Evolutionary conservation across 805 yeast genomes (phyloP).

Genomic region (Myxozyma geophila): DNA sequence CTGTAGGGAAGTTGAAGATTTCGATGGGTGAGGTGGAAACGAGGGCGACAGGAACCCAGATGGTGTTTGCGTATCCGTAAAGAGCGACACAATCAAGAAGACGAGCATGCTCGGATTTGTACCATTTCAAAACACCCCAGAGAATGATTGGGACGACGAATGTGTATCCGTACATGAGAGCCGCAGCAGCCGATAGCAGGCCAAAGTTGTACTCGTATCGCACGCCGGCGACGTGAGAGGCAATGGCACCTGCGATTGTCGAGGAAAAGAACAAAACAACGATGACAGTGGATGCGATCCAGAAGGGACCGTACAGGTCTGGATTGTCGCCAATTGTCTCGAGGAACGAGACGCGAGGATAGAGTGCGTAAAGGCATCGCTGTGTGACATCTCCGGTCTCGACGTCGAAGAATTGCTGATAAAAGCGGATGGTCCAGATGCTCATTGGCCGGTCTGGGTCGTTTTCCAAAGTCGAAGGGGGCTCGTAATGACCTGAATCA

Average conservation of each 20-base stretch:
- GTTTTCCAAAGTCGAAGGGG: slow-evolving; percentile 22
- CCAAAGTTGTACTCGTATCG: slow-evolving; percentile 64
- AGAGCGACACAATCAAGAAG: slow-evolving; percentile 68
- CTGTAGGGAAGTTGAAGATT: slow-evolving; percentile 47
- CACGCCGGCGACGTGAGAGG: slow-evolving; percentile 51
- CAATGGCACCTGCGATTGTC: slow-evolving; percentile 68
- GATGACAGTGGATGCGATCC: slow-evolving; percentile 86
- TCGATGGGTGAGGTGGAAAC: slow-evolving; percentile 40
- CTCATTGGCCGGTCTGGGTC: slow-evolving; percentile 29
- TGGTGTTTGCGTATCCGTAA: slow-evolving; percentile 81
- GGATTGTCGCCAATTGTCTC: slow-evolving; percentile 54
- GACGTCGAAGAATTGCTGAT: slow-evolving; percentile 62
- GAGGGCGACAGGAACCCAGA: slow-evolving; percentile 82
- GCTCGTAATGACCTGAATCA: slow-evolving; percentile 17
- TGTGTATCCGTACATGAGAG: slow-evolving; percentile 77
- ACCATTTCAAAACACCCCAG: slow-evolving; percentile 58
- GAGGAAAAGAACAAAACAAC: slow-evolving; percentile 75
- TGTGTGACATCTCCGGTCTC: slow-evolving; percentile 63
- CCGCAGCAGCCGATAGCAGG: slow-evolving; percentile 68
- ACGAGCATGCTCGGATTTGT: slow-evolving; percentile 56
- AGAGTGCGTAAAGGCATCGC: slow-evolving; percentile 60
- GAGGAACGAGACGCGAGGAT: slow-evolving; percentile 52
- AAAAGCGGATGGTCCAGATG: slow-evolving; percentile 32
- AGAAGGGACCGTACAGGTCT: slow-evolving; percentile 85
- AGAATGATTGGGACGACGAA: slow-evolving; percentile 61